These are phyloP conservation scores for Trematosphaeria pertusa DNA, from an alignment of 2,329 filamentous ascomycete species.

Conservation along the genomic window DNA sequence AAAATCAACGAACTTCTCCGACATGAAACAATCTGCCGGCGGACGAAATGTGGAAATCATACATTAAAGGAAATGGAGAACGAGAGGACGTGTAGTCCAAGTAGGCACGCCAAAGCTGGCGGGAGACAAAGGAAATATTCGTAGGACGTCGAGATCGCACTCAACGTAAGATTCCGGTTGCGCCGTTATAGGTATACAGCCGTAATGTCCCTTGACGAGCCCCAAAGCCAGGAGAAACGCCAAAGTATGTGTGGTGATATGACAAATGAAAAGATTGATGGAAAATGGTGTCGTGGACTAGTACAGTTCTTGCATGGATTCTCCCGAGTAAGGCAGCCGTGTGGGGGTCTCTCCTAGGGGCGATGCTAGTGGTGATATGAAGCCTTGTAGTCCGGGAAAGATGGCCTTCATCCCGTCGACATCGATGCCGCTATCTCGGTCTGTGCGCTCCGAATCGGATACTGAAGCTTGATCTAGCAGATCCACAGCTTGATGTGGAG, in stretches of 20 bases:
- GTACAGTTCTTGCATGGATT: slow-evolving; percentile 22
- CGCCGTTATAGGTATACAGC: slow-evolving; percentile 26
- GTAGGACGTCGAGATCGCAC: slow-evolving; percentile 44
- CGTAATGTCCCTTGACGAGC: slow-evolving; percentile 8
- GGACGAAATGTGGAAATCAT: slow-evolving; percentile 17
- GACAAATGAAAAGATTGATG: slow-evolving; percentile 19
- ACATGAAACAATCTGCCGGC: slow-evolving; percentile 6
- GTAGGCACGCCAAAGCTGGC: background rate
- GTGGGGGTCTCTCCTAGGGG: slow-evolving; percentile 36
- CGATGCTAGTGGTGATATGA: slow-evolving; percentile 33
- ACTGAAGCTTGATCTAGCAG: slow-evolving; percentile 19
- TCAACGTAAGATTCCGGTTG: slow-evolving; percentile 34
- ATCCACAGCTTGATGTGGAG: slow-evolving; percentile 29
- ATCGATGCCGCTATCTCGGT: slow-evolving; percentile 49
- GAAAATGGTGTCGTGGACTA: slow-evolving; percentile 14
- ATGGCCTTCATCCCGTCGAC: slow-evolving; percentile 38
- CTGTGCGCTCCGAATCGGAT: slow-evolving; percentile 28
- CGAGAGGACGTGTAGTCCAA: background rate
- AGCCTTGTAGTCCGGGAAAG: slow-evolving; percentile 15
- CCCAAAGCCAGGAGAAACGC: slow-evolving; percentile 15
- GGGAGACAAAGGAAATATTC: slow-evolving; percentile 39
- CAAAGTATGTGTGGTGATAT: slow-evolving; percentile 16
- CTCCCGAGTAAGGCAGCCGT: slow-evolving; percentile 30
- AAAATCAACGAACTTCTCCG: slow-evolving; percentile 6
- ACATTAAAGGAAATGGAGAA: slow-evolving; percentile 22